Conservation (phyloP, 352 stramenopile species). For the Pythium dissimile region DNA sequence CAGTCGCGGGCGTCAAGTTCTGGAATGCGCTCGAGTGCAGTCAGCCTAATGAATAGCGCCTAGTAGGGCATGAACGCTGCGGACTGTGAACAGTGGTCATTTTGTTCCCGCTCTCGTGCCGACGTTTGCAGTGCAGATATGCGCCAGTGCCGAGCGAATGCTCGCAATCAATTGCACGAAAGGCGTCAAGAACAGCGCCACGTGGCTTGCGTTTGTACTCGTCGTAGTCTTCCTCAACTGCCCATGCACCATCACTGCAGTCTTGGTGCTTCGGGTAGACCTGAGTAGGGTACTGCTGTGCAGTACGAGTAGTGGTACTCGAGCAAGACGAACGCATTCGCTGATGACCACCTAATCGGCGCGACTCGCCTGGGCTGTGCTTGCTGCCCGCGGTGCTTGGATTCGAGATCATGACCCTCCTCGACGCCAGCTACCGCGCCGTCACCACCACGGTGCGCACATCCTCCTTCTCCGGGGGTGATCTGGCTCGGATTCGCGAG, state of each 20-base stretch:
- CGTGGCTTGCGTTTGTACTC: background rate
- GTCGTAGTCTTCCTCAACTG: background rate
- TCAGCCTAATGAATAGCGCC: no score
- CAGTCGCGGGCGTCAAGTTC: no score
- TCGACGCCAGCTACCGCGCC: conserved; percentile 22
- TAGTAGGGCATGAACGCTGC: no score
- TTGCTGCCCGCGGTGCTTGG: conserved; percentile 13
- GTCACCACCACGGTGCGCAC: background rate
- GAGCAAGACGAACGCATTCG: conserved; percentile 17
- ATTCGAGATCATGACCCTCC: conserved; percentile 19
- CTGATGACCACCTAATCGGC: conserved; percentile 10
- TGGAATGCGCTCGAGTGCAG: no score
- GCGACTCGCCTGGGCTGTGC: conserved; percentile 2
- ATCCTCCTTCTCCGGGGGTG: conserved; percentile 4
- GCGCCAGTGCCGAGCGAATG: no score
- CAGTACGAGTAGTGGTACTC: conserved; percentile 36
- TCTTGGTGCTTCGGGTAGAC: conserved; percentile 21
- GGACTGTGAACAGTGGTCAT: no score
- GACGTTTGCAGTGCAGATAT: no score
- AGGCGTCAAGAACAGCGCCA: no score
- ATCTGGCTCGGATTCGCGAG: conserved; percentile 7
- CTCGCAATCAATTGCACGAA: no score
- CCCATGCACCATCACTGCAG: background rate
- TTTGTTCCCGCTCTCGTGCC: no score
- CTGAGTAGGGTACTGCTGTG: conserved; percentile 17